A percentile compares a stretch with the other conserved stretches of the same genome.
These are phyloP conservation scores for Cutaneotrichosporon sp. DNA, from an alignment of 1,284 basidiomycete genomes.

Conservation along the genomic window DNA sequence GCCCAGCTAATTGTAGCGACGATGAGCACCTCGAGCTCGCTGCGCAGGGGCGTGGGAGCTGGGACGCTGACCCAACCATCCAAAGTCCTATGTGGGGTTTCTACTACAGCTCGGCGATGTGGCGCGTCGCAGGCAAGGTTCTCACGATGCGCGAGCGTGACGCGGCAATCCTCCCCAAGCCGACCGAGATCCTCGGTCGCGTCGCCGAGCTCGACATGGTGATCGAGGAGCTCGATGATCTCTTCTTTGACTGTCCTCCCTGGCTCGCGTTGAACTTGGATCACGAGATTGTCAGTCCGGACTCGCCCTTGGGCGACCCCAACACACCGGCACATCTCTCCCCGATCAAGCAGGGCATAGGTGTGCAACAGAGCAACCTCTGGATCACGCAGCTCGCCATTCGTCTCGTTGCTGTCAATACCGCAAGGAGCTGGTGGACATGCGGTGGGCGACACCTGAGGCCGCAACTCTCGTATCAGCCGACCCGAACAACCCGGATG, in stretches of 20 bases:
- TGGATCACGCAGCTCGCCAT: constrained; percentile 8
- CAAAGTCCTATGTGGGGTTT: constrained; percentile 8
- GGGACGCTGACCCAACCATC: neutral
- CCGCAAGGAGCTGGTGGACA: constrained; percentile 10
- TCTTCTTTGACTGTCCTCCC: neutral
- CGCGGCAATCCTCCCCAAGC: neutral
- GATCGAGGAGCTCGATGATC: constrained; percentile 12
- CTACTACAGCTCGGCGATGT: constrained; percentile 7
- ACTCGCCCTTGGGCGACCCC: neutral
- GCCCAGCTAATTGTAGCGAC: neutral
- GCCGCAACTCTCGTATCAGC: neutral
- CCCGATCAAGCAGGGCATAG: constrained; percentile 6
- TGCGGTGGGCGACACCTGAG: constrained; percentile 1
- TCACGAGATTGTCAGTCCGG: neutral
- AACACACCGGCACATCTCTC: neutral
- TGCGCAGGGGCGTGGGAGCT: neutral
- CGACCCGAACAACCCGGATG: neutral
- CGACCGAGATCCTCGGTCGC: neutral
- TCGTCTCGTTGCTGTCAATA: constrained; percentile 8
- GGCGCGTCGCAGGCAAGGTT: constrained; percentile 12
- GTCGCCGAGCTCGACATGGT: constrained; percentile 10
- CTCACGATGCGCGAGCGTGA: neutral
- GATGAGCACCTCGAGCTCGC: constrained; percentile 12
- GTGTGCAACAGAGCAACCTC: constrained; percentile 10
- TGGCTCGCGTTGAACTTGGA: constrained; percentile 5